Percentiles rank a stretch among this genome's conserved stretches.
Evolutionary conservation across 306 rosid species (phyloP).

Genomic region (Elaeagnus macrophylla): DNA sequence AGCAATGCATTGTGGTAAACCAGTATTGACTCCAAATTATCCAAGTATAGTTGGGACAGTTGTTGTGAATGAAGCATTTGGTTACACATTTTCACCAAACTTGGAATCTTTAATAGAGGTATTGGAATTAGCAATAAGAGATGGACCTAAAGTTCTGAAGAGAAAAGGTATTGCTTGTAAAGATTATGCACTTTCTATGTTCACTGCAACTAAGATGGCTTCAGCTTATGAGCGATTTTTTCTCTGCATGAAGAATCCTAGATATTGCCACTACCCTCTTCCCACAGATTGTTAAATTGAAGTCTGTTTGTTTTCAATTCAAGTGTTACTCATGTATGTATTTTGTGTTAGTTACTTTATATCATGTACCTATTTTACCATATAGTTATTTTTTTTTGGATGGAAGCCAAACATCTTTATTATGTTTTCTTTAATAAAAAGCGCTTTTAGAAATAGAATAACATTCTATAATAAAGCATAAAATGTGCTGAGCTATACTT

Average conservation of each 20-base stretch:
- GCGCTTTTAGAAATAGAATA: too few relatives aligned
- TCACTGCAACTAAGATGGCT: constrained; percentile 21
- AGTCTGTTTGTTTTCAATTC: background rate
- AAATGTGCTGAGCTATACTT: too few relatives aligned
- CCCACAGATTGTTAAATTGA: constrained; percentile 10
- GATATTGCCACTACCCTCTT: constrained; percentile 23
- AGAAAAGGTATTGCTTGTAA: constrained; percentile 25
- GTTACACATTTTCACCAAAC: constrained; percentile 25
- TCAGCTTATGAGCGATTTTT: constrained; percentile 20
- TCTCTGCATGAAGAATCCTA: constrained; percentile 13
- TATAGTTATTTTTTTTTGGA: background rate
- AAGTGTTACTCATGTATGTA: background rate
- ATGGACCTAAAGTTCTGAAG: constrained; percentile 22
- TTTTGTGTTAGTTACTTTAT: background rate
- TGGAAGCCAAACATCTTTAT: background rate
- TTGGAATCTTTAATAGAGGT: constrained; percentile 18
- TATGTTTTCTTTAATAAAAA: background rate
- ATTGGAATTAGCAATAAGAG: constrained; percentile 17
- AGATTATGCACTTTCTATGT: constrained; percentile 19
- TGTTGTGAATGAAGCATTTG: constrained; percentile 17
- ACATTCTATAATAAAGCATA: too few relatives aligned
- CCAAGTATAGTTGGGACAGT: constrained; percentile 28
- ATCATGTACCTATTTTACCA: background rate
- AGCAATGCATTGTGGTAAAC: constrained; percentile 22
- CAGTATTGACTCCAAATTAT: constrained; percentile 21